Evolutionary conservation across 116 monocot genomes (phyloP).

Genomic region (Trichopus zeylanicus): DNA sequence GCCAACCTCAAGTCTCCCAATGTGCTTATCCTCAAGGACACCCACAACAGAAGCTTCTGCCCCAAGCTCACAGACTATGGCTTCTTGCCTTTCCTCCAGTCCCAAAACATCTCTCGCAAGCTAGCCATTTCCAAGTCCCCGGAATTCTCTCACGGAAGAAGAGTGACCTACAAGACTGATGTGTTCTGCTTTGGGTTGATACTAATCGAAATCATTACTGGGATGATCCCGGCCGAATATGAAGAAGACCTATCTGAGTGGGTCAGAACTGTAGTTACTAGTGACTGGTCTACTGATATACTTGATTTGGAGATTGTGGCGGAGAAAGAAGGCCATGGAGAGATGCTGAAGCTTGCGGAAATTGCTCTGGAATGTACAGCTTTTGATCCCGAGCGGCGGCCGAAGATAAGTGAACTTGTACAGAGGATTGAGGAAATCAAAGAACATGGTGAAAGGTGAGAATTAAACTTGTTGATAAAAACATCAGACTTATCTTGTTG

Average conservation of each 20-base stretch:
- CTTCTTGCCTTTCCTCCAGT: slow-evolving; percentile 23
- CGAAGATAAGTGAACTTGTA: slow-evolving; percentile 16
- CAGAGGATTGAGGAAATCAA: slow-evolving; percentile 37
- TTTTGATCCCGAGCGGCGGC: slow-evolving; percentile 29
- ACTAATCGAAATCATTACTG: slow-evolving; percentile 34
- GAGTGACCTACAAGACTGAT: slow-evolving; percentile 22
- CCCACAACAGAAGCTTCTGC: background rate
- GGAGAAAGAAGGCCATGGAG: slow-evolving; percentile 24
- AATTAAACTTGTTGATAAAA: no score
- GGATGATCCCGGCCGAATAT: slow-evolving; percentile 10
- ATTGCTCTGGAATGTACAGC: slow-evolving; percentile 39
- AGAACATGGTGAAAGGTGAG: no score
- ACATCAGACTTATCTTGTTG: no score
- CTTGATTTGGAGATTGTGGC: slow-evolving; percentile 36
- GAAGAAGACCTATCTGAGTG: slow-evolving; percentile 24
- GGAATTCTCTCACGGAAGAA: slow-evolving; percentile 21
- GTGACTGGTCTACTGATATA: slow-evolving; percentile 38
- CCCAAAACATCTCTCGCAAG: background rate
- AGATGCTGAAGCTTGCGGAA: slow-evolving; percentile 36
- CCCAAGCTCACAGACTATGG: slow-evolving; percentile 37
- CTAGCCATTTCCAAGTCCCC: slow-evolving; percentile 26
- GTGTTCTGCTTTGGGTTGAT: slow-evolving; percentile 39
- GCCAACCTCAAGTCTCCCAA: slow-evolving; percentile 47
- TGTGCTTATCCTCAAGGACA: slow-evolving; percentile 19
- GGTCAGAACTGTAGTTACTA: slow-evolving; percentile 22